Conservation (phyloP, 2,329 filamentous ascomycete species). For the Fusarium luffae region DNA sequence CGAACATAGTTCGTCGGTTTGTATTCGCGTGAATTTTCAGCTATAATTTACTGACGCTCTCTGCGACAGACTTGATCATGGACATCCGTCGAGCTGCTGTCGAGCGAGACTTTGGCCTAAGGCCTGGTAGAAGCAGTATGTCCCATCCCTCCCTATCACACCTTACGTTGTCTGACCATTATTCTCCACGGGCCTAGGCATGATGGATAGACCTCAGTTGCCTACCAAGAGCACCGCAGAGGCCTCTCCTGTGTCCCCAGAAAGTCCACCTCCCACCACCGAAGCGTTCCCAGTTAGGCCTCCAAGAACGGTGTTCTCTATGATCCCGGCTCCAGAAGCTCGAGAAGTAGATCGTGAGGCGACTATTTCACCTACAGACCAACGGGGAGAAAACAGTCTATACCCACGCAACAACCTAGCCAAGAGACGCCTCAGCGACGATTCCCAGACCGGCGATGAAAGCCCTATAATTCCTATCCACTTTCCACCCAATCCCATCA, state of each 20-base stretch:
- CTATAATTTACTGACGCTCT: background rate
- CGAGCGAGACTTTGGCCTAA: conserved; percentile 23
- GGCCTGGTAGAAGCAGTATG: conserved; percentile 8
- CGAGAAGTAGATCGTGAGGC: conserved; percentile 3
- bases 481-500: conserved; percentile 30
- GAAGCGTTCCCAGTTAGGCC: background rate
- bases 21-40: background rate
- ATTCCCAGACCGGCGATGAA: conserved; percentile 3
- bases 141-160: background rate
- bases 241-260: background rate
- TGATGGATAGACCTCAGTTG: background rate
- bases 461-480: conserved; percentile 6
- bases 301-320: background rate
- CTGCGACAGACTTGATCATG: background rate
- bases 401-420: background rate
- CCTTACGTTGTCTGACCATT: background rate
- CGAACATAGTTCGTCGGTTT: background rate
- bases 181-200: background rate
- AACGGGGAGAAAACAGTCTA: background rate
- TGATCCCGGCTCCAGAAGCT: background rate
- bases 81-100: conserved; percentile 10
- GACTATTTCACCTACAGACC: background rate
- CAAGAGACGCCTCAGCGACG: conserved; percentile 19
- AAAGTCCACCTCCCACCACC: background rate
- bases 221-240: conserved; percentile 2